phyloP scores from a whole-genome alignment of 78 protist species.

The Paulinella micropora region DNA sequence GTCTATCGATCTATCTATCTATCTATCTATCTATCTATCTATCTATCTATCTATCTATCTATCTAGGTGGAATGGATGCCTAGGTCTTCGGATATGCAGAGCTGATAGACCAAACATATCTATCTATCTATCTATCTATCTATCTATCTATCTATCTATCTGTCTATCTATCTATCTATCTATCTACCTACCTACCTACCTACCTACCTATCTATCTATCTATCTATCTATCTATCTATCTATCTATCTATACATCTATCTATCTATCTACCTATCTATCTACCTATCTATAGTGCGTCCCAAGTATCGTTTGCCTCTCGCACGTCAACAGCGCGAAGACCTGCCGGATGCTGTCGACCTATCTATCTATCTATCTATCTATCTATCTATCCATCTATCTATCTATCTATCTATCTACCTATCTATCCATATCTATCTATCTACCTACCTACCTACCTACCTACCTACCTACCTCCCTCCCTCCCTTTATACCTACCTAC shows the following conservation, averaged over 20 bases:
- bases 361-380: not conserved
- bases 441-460: not conserved
- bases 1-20: too few species aligned
- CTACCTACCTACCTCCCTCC: not conserved
- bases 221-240: not conserved
- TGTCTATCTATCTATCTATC: not conserved
- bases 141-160: not conserved
- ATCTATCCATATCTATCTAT: not conserved
- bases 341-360: not conserved
- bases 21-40: too few species aligned
- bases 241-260: not conserved
- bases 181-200: not conserved
- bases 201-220: not conserved
- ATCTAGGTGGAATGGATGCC: not conserved
- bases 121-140: not conserved
- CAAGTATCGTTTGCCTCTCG: too few species aligned
- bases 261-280: not conserved
- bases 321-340: not conserved
- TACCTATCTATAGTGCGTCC: not conserved
- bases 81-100: not conserved
- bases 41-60: not conserved
- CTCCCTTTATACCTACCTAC: too few species aligned
- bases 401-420: not conserved
- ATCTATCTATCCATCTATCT: not conserved
- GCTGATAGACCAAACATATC: too few species aligned